Conservation (phyloP, 768 basidiomycete species). For the Amanita exitialis region DNA sequence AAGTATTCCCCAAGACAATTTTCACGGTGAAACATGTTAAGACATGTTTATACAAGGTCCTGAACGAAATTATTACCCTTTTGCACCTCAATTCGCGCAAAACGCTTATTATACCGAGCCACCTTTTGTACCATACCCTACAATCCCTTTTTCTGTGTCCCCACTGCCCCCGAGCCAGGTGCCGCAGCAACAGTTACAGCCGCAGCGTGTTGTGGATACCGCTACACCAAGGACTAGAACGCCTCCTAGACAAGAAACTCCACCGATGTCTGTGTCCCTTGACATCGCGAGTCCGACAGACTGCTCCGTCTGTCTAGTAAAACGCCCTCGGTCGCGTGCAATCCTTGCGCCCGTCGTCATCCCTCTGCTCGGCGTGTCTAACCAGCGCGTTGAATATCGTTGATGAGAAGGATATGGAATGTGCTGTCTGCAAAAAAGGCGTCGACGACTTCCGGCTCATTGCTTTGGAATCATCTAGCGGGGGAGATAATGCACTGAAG, state of each 20-base stretch:
- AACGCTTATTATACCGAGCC: conserved; percentile 3
- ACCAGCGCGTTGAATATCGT: conserved; percentile 85
- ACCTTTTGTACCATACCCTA: conserved; percentile 2
- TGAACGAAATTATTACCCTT: conserved; percentile 8
- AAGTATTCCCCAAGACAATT: conserved; percentile 9
- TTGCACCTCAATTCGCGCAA: background rate
- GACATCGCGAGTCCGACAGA: no score
- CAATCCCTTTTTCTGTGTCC: conserved; percentile 1
- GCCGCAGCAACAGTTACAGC: background rate
- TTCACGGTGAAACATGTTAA: background rate
- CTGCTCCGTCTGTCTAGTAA: conserved; percentile 60
- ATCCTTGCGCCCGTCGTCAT: conserved; percentile 67
- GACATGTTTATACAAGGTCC: conserved; percentile 9
- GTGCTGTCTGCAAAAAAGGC: conserved; percentile 64
- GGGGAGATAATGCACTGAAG: background rate
- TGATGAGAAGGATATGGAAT: conserved; percentile 82
- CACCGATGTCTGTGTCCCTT: no score
- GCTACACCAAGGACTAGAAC: background rate
- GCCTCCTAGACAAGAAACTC: no score
- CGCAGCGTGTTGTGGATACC: background rate
- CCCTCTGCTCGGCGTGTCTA: conserved; percentile 73
- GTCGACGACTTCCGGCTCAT: conserved; percentile 62
- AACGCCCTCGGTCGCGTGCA: conserved; percentile 36
- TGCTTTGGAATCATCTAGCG: background rate
- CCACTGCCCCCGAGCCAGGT: background rate